These are phyloP conservation scores for Phytophthora aleatoria DNA, from an alignment of 352 stramenopile genomes.

Conservation along the genomic window DNA sequence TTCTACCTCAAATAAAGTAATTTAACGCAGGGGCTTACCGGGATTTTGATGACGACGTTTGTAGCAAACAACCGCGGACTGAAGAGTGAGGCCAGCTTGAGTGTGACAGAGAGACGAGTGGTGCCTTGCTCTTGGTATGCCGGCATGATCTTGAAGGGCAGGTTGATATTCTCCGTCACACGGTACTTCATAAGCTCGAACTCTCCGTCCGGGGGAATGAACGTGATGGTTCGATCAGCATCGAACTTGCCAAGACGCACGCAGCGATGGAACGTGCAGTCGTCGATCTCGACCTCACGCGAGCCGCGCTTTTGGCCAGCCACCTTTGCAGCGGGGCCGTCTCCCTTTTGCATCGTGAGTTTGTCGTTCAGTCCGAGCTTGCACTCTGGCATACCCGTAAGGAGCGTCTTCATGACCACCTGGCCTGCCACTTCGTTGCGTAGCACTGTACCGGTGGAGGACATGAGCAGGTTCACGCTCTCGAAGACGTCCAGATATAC, in stretches of 20 bases:
- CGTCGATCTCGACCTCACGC: constrained; percentile 93
- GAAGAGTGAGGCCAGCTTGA: constrained; percentile 94
- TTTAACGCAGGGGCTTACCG: constrained; percentile 40
- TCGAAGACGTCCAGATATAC: constrained; percentile 98
- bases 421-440: constrained; percentile 96
- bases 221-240: constrained; percentile 96
- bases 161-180: constrained; percentile 97
- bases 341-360: constrained; percentile 97
- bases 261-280: constrained; percentile 99
- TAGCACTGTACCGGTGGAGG: constrained; percentile 92
- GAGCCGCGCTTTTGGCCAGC: constrained; percentile 74
- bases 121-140: constrained; percentile 95
- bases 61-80: constrained; percentile 96
- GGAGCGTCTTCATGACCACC: constrained; percentile 98
- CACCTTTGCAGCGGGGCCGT: constrained; percentile 51
- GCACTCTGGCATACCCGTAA: constrained; percentile 99
- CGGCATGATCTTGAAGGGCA: constrained; percentile 98
- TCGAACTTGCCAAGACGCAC: constrained; percentile 98
- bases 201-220: constrained; percentile 98
- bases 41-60: constrained; percentile 97
- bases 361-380: constrained; percentile 99
- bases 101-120: constrained; percentile 75
- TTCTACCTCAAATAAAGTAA: background rate
- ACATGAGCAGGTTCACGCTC: constrained; percentile 97
- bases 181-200: constrained; percentile 99